Evolutionary conservation across 306 rosid species (phyloP), one percentile per base, ranked within the genome.

Genomic region (Casuarina equisetifolia): DNA sequence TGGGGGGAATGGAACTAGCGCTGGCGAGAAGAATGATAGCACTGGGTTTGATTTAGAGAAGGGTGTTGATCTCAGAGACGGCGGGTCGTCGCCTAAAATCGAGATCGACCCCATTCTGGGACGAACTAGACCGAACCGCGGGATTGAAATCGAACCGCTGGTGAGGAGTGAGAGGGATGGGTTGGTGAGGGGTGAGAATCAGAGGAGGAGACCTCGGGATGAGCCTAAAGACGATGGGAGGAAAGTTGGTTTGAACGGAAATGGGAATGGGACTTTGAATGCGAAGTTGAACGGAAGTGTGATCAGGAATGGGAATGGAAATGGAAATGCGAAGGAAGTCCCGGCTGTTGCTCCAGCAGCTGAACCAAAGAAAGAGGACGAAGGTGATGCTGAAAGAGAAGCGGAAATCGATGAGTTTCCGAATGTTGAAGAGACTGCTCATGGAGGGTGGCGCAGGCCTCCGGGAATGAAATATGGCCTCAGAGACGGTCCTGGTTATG

Each of bases 91-190:
- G 51, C 96, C 97, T 50, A 93, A 86, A 84, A 89, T 91, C 39
- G 98, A 93, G 87, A 93, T 90, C 64, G 96, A 93, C 77, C 97
- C 98, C 4, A 66, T 90, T 80, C 82, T 91, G 72, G 97, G 97
- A 20, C 77, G 92, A 67, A 90, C 92, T 5, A 84, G 78, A 75
- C 86, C 87, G 2, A 78, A 53, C 43, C 72, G 82, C 51, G 88
- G 88, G 49, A 82, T 69, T 74, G 97, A 91, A 88, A 92, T 91
- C 76, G 90, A 86, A 75, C 80, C 84, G 3, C 88, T 61, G 81
- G 12, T 45, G 53, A 82, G 75, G 82, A 67, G 73, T 57, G 89
- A 84, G 81, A 80, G 81, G 74, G 84, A 82, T 77, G 88, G 82
- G 42, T 43, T 6, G 15, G 40, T 44, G 78, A 58, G 72, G 79